These are phyloP conservation scores for Smallanthus sonchifolius DNA, from an alignment of 129 eudicot species.

Conservation along the genomic window DNA sequence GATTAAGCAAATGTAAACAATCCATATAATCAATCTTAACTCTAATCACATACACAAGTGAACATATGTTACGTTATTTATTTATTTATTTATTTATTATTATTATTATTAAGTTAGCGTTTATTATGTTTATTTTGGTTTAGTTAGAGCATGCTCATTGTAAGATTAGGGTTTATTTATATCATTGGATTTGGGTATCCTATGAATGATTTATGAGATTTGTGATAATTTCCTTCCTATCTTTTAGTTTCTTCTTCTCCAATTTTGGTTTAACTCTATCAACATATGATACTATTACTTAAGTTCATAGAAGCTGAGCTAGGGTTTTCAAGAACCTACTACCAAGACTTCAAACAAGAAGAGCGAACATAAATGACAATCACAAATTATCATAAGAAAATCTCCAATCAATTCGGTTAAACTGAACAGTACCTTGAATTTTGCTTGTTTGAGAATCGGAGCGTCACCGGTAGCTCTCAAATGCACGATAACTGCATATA, in stretches of 20 bases:
- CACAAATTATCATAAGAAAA: background rate
- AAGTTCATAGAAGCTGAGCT: constrained; percentile 1
- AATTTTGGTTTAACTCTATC: too few relatives aligned
- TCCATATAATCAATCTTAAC: background rate
- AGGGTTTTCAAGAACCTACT: constrained; percentile 6
- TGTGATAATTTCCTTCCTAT: too few relatives aligned
- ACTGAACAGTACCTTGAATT: constrained; percentile 59
- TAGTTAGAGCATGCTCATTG: too few relatives aligned
- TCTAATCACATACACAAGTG: background rate
- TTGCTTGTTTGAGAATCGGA: constrained; percentile 91
- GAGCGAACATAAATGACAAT: background rate
- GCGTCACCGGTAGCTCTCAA: constrained; percentile 65
- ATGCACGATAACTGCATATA: constrained; percentile 45
- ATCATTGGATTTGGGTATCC: too few relatives aligned
- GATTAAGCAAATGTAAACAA: background rate
- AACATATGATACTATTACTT: background rate
- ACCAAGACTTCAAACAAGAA: background rate
- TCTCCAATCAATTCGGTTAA: background rate
- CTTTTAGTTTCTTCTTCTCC: too few relatives aligned
- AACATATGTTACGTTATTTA: background rate
- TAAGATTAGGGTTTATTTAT: too few relatives aligned
- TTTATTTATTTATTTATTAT: too few relatives aligned
- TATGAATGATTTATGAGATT: too few relatives aligned
- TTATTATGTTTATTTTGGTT: too few relatives aligned
- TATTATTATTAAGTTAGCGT: too few relatives aligned